Conservation (phyloP, 78 protist species). For the Emiliania huxleyi region DNA sequence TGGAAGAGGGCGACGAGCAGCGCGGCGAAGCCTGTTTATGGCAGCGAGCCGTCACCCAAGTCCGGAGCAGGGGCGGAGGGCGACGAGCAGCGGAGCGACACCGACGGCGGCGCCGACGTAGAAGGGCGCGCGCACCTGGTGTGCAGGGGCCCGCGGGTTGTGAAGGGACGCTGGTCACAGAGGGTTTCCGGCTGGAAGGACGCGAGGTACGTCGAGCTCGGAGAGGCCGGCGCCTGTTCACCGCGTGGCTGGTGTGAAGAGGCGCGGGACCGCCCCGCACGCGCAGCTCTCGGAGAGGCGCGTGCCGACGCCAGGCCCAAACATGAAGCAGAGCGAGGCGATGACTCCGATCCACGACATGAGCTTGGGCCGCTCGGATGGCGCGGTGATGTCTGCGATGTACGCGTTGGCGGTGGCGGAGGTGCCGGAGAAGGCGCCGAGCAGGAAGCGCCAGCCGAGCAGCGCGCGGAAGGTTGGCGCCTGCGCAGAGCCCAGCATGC, state of each 20-base stretch:
- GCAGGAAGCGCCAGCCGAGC: background rate
- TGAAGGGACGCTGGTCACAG: too few relatives aligned
- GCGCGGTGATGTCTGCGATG: background rate
- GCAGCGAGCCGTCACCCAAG: too few relatives aligned
- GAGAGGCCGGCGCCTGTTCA: too few relatives aligned
- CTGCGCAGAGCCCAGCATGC: background rate
- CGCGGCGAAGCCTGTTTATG: too few relatives aligned
- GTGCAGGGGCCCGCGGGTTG: too few relatives aligned
- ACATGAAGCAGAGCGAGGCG: background rate
- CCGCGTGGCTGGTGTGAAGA: too few relatives aligned
- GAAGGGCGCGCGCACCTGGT: background rate
- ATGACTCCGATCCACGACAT: background rate
- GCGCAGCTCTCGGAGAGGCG: background rate
- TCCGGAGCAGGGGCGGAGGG: too few relatives aligned
- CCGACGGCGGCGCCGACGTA: background rate
- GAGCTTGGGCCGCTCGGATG: background rate
- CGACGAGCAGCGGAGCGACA: background rate
- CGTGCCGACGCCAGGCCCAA: background rate
- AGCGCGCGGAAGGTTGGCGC: background rate
- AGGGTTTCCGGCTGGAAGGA: too few relatives aligned
- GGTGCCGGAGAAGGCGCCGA: background rate
- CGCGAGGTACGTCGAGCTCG: too few relatives aligned
- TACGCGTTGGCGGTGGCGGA: background rate
- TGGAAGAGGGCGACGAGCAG: background rate
- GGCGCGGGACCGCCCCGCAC: too few relatives aligned